Evolutionary conservation across 805 yeast species (phyloP).

Genomic region (Candida nemodendra): DNA sequence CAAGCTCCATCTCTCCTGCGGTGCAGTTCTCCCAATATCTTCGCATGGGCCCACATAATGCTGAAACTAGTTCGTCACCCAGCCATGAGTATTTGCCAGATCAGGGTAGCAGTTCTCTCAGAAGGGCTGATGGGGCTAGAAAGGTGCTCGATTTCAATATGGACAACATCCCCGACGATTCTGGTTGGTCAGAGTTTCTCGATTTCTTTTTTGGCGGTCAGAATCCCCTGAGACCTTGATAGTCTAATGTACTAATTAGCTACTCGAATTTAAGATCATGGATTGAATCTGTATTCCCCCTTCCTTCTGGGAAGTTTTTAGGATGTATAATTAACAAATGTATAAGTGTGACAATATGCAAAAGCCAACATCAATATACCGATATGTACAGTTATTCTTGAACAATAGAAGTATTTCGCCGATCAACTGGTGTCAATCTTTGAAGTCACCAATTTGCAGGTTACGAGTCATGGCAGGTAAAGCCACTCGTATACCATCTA

Average conservation of each 20-base stretch:
- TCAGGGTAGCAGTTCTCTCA: not conserved
- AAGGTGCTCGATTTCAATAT: constrained; percentile 1
- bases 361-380: no score
- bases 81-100: not conserved
- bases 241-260: no score
- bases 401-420: no score
- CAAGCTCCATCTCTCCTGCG: constrained; percentile 9
- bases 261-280: no score
- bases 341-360: no score
- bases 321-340: no score
- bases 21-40: constrained; percentile 17
- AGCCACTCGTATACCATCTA: constrained; percentile 93
- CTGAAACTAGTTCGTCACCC: not conserved
- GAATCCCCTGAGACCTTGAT: not conserved
- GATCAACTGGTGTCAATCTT: constrained; percentile 26
- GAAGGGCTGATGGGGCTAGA: not conserved
- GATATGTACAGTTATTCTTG: no score
- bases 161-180: constrained; percentile 21
- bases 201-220: constrained; percentile 24
- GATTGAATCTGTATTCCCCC: no score
- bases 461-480: constrained; percentile 97
- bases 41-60: constrained; percentile 5
- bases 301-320: no score
- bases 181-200: constrained; percentile 30
- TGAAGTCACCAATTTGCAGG: constrained; percentile 78